These are phyloP conservation scores for Tylopilus plumbeoviolaceoides DNA, from an alignment of 768 basidiomycete species.

Conservation along the genomic window DNA sequence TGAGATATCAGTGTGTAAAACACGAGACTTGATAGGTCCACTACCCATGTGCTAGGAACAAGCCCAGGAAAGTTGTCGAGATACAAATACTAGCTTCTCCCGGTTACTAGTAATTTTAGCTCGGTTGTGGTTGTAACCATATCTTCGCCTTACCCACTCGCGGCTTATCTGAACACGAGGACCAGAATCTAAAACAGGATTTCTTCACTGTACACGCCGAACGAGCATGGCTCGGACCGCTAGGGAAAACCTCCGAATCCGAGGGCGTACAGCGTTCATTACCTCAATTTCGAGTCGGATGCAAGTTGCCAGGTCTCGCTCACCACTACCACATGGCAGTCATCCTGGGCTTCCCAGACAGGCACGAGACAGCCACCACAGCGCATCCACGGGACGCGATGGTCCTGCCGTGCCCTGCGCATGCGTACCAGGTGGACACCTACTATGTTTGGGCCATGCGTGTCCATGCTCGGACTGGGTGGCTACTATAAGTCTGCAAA, in stretches of 20 bases:
- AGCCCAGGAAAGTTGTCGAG: too few species aligned
- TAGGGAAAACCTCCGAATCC: conserved; percentile 8
- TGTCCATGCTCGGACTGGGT: conserved; percentile 15
- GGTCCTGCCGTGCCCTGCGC: conserved; percentile 20
- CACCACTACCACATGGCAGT: conserved; percentile 15
- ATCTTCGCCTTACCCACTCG: not conserved
- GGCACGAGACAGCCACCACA: conserved; percentile 1
- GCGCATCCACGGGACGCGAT: conserved; percentile 1
- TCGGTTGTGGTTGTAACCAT: too few species aligned
- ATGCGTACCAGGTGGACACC: conserved; percentile 15
- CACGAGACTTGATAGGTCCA: too few species aligned
- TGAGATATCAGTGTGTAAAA: too few species aligned
- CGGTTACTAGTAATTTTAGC: too few species aligned
- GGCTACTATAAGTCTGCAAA: conserved; percentile 25
- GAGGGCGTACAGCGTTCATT: conserved; percentile 18
- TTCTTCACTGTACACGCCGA: conserved; percentile 9
- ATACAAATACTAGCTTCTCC: too few species aligned
- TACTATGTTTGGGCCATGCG: conserved; percentile 19
- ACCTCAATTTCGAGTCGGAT: conserved; percentile 10
- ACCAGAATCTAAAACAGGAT: not conserved
- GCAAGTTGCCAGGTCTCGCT: not conserved
- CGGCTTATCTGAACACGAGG: not conserved
- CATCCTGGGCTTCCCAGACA: not conserved
- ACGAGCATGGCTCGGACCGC: conserved; percentile 9
- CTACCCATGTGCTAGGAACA: too few species aligned